These are phyloP conservation scores for Phoenix dactylifera DNA, from an alignment of 176 grass and related monocot species.

Conservation along the genomic window DNA sequence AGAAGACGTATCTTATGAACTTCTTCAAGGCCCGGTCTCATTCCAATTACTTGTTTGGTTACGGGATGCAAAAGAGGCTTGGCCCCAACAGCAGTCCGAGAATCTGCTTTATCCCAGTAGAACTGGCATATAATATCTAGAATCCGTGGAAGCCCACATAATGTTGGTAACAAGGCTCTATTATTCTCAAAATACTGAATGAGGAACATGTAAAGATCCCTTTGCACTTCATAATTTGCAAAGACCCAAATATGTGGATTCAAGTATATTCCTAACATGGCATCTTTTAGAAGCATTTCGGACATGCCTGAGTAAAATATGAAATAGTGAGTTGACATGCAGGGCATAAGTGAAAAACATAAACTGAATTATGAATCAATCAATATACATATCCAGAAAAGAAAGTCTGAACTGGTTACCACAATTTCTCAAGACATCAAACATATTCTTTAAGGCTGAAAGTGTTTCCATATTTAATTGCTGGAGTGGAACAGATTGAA, in stretches of 20 bases:
- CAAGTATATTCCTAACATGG: constrained; percentile 70
- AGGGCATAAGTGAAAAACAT: no score
- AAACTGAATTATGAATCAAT: background rate
- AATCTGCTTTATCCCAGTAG: constrained; percentile 74
- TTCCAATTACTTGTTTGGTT: constrained; percentile 58
- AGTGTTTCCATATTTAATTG: constrained; percentile 78
- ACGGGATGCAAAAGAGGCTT: constrained; percentile 56
- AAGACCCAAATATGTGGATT: constrained; percentile 93
- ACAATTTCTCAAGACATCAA: constrained; percentile 60
- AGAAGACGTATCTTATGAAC: constrained; percentile 79
- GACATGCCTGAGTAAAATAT: constrained; percentile 63
- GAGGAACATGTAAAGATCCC: constrained; percentile 82
- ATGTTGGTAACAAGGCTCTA: constrained; percentile 41
- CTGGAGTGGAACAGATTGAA: constrained; percentile 71
- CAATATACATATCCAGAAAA: constrained; percentile 2
- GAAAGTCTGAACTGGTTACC: constrained; percentile 29
- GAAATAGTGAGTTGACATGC: constrained; percentile 3
- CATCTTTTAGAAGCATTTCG: constrained; percentile 72
- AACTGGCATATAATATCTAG: constrained; percentile 64
- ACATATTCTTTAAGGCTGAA: constrained; percentile 74
- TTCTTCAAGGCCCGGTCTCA: constrained; percentile 66
- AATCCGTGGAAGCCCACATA: constrained; percentile 75
- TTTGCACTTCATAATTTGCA: constrained; percentile 75
- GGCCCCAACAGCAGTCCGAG: constrained; percentile 35
- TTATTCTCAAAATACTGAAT: constrained; percentile 86